Evolutionary conservation across 148 eudicot species (phyloP).

Genomic region (Rhododendron williamsianum): DNA sequence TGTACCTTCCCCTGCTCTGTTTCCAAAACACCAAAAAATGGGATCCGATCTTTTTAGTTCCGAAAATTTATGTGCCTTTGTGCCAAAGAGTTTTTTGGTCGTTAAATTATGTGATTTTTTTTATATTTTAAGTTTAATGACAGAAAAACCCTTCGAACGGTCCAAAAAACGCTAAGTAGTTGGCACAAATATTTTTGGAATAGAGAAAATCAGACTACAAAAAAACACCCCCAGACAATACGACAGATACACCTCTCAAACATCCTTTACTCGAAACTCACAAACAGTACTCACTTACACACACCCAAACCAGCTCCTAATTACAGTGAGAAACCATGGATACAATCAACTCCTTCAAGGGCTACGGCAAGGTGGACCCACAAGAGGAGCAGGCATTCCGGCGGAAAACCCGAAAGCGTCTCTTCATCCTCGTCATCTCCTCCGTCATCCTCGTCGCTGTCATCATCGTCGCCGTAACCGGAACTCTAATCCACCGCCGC

Average conservation of each 20-base stretch:
- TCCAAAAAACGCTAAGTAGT: no score
- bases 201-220: no score
- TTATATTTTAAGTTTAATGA: no score
- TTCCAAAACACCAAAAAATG: no score
- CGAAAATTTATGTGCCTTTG: no score
- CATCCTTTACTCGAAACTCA: not conserved
- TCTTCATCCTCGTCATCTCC: conserved; percentile 34
- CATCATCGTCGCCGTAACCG: conserved; percentile 36
- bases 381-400: conserved; percentile 42
- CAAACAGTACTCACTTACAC: not conserved
- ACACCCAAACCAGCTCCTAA: not conserved
- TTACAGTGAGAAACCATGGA: conserved; percentile 30
- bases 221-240: not conserved
- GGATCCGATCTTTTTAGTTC: no score
- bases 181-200: no score
- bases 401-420: conserved; percentile 41
- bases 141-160: no score
- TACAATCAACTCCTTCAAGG: conserved; percentile 66
- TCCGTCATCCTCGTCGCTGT: conserved; percentile 33
- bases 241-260: not conserved
- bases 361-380: conserved; percentile 68
- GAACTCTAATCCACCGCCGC: conserved; percentile 24
- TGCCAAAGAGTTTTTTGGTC: no score
- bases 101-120: no score
- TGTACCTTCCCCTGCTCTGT: no score